phyloP scores from a whole-genome alignment of 2,329 filamentous ascomycete genomes.

The Fusarium sp. region DNA sequence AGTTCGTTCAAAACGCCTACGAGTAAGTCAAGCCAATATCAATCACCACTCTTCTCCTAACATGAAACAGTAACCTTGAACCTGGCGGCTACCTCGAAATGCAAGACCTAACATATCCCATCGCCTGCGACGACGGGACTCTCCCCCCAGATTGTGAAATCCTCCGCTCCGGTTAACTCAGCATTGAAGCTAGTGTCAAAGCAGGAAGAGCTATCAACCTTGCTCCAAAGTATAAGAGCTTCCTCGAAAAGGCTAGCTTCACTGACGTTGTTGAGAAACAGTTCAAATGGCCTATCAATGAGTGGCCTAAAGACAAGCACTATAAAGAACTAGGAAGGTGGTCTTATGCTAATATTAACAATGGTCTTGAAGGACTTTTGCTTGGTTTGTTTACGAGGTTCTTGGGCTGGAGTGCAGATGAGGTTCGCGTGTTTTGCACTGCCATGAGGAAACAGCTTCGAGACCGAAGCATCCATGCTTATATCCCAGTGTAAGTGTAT shows the following conservation, averaged over 20 bases:
- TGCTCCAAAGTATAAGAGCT: conserved; percentile 7
- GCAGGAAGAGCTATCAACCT: neutral
- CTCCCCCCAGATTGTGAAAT: neutral
- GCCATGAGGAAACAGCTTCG: conserved; percentile 23
- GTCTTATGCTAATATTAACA: conserved; percentile 25
- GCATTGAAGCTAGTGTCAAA: conserved; percentile 19
- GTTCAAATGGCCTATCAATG: conserved; percentile 22
- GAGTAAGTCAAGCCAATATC: neutral
- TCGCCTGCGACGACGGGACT: conserved; percentile 2
- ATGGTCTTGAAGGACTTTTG: conserved; percentile 5
- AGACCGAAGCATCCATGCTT: conserved; percentile 20
- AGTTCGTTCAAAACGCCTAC: neutral
- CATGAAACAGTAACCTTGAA: neutral
- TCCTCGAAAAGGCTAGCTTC: conserved; percentile 7
- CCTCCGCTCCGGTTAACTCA: neutral
- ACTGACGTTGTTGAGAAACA: neutral
- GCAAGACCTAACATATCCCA: conserved; percentile 21
- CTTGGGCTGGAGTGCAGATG: conserved; percentile 13
- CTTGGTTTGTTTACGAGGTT: conserved; percentile 21
- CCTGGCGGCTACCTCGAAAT: conserved; percentile 12
- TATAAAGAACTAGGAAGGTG: conserved; percentile 25
- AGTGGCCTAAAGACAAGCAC: conserved; percentile 28
- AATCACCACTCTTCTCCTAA: rapidly evolving
- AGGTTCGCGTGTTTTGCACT: conserved; percentile 19
- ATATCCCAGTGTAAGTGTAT: conserved; percentile 23